Percentiles rank a stretch among this genome's conserved stretches.
These are phyloP conservation scores for Galerina sulciceps DNA, from an alignment of 768 basidiomycete species.

Conservation along the genomic window DNA sequence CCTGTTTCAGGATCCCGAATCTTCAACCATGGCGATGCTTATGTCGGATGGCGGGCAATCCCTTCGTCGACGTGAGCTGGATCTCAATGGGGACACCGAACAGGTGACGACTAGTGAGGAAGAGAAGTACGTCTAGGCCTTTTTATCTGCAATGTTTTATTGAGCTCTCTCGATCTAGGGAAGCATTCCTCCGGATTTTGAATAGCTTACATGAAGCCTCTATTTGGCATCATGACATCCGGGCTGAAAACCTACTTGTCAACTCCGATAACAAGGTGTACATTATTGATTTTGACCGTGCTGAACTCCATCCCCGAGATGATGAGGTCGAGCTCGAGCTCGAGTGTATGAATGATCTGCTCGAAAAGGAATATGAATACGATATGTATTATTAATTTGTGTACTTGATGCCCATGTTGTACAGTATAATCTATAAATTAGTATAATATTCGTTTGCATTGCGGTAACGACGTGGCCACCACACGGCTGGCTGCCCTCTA, in stretches of 20 bases:
- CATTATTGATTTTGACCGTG: slow-evolving; percentile 31
- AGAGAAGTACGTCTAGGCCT: slow-evolving; percentile 1
- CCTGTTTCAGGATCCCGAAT: slow-evolving; percentile 2
- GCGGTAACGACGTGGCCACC: too few relatives aligned
- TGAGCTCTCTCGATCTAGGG: slow-evolving; percentile 6
- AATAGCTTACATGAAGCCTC: slow-evolving; percentile 26
- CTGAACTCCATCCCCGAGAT: neutral
- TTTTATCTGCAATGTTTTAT: neutral
- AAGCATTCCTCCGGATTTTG: slow-evolving; percentile 15
- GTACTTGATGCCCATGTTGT: too few relatives aligned
- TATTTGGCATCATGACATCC: slow-evolving; percentile 29
- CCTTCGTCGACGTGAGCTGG: neutral
- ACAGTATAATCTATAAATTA: too few relatives aligned
- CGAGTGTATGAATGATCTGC: too few relatives aligned
- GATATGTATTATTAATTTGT: too few relatives aligned
- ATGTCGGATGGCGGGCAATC: neutral
- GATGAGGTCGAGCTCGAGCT: too few relatives aligned
- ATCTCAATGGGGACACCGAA: neutral
- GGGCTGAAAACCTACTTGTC: slow-evolving; percentile 25
- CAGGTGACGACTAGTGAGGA: neutral
- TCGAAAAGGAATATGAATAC: too few relatives aligned
- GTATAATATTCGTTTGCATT: too few relatives aligned
- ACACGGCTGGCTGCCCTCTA: too few relatives aligned
- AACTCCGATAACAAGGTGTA: slow-evolving; percentile 17
- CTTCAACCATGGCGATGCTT: neutral